These are phyloP conservation scores for Fagopyrum esculentum DNA, from an alignment of 148 eudicot species.

Conservation along the genomic window DNA sequence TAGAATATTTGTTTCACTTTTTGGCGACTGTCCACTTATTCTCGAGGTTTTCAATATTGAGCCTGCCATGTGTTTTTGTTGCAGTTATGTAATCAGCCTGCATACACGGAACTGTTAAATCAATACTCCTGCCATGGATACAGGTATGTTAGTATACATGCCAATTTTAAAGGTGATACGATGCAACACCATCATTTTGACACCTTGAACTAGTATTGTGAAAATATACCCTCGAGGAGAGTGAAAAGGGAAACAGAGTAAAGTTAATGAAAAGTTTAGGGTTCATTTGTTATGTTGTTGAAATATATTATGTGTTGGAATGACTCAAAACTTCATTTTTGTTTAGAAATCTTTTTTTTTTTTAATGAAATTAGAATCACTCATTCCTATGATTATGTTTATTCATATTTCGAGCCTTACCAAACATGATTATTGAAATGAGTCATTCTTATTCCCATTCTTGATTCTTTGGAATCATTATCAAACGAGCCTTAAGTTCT, in stretches of 20 bases:
- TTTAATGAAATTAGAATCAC: no score
- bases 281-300: no score
- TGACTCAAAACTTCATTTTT: no score
- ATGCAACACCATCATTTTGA: conserved; percentile 8
- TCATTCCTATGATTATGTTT: no score
- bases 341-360: no score
- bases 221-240: background rate
- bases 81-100: conserved; percentile 73
- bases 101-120: conserved; percentile 53
- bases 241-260: background rate
- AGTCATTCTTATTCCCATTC: no score
- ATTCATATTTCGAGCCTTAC: no score
- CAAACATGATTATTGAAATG: no score
- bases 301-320: no score
- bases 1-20: background rate
- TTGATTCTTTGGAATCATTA: no score
- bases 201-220: background rate
- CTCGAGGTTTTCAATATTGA: background rate
- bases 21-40: background rate
- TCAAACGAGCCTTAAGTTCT: background rate
- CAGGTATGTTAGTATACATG: conserved; percentile 42
- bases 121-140: conserved; percentile 68
- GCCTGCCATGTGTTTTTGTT: conserved; percentile 14
- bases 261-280: background rate
- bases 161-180: background rate